Base-by-base conservation (phyloP, 2,329 filamentous ascomycete genomes). In the Aspergillus udagawae region DNA sequence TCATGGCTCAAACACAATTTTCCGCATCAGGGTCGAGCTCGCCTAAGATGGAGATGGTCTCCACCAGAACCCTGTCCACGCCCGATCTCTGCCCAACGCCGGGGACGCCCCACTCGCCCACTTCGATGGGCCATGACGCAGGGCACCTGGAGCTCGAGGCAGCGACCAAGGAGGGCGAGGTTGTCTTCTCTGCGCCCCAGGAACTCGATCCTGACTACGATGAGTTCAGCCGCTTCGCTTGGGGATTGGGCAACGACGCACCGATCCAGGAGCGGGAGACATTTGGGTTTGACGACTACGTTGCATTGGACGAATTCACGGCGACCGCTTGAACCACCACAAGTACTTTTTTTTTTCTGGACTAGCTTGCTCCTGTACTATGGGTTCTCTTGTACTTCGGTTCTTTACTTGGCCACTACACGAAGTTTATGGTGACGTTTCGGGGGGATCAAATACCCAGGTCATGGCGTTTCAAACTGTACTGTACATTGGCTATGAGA, bases 151-250 rank as follows among this genome's bases (percentile, higher is more conserved):
- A 49, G 21, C 44, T 61, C 21, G 57, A 62, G 14, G 20, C 29
- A 2, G 42, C 59, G 50, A 52, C 54, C 47, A 58, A 65, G n/a
- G 65, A 66, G 12, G 56, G 49, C 1, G 65, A 70, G 20, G 63
- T 67, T 12, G 64, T 66, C 52, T 65, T 72, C 23, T 66, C 32
- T 17, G 14, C 68, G 4, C 61, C 68, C 28, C 66, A 68, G 7
- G 60, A 62, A 12, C 49, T 70, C 51, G 70, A 72, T 44, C 64
- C 68, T 4, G 70, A 73, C 45, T 70, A 62, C 23, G 64, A 70
- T 29, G 70, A 72, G 54, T 72, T 72, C 60, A 70, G 64, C 51
- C 68, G 67, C 42, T 74, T 71, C 56, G 71, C 71, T 3, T 54
- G 67, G 47, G 65, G 64, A 10, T 45, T 74, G 53, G 70, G 62